Conservation (phyloP, 768 basidiomycete genomes). For the Kwoniella dendrophila region DNA sequence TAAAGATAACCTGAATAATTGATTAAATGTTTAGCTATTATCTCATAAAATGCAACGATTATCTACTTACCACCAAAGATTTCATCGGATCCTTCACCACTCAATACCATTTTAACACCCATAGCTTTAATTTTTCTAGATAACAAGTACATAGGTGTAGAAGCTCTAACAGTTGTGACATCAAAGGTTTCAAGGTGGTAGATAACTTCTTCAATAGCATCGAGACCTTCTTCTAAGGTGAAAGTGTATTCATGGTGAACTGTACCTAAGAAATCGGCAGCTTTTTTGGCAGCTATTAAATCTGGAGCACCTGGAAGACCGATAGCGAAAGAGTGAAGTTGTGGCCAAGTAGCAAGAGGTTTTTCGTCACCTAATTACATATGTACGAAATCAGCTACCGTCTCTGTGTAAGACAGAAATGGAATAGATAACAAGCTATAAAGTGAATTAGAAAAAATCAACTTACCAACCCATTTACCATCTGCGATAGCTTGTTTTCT, state of each 20-base stretch:
- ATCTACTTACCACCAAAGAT: conserved; percentile 77
- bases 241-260: conserved; percentile 97
- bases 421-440: background rate
- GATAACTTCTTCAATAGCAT: conserved; percentile 95
- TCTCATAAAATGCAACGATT: background rate
- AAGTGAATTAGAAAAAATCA: background rate
- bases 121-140: conserved; percentile 98
- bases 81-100: conserved; percentile 96
- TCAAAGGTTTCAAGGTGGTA: conserved; percentile 98
- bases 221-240: conserved; percentile 95
- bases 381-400: background rate
- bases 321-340: conserved; percentile 95
- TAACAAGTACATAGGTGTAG: conserved; percentile 97
- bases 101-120: conserved; percentile 99
- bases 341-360: conserved; percentile 85
- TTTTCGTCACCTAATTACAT: conserved; percentile 48
- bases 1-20: conserved; percentile 78
- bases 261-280: conserved; percentile 88
- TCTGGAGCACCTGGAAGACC: conserved; percentile 95
- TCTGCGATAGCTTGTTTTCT: conserved; percentile 42
- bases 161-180: conserved; percentile 96
- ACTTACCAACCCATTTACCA: conserved; percentile 42
- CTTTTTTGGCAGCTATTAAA: conserved; percentile 88
- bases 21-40: background rate
- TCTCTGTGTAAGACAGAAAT: background rate